A percentile compares a stretch with the other conserved stretches of the same genome.
phyloP scores from a whole-genome alignment of 2,329 filamentous ascomycete genomes.

The Colletotrichum lentis region DNA sequence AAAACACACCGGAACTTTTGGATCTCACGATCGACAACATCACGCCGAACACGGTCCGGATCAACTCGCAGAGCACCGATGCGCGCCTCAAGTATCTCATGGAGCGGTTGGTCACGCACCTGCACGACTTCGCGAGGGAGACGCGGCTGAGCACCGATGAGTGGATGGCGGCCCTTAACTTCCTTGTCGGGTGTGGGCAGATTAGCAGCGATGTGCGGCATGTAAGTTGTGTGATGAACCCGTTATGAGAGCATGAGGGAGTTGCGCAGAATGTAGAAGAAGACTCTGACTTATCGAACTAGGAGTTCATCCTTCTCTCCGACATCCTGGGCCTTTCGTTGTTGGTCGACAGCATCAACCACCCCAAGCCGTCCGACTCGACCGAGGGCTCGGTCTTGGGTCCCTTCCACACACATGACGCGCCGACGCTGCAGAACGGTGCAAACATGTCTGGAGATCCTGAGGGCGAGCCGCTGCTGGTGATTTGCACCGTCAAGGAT shows the following conservation, averaged over 20 bases:
- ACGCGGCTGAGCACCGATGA: conserved; percentile 75
- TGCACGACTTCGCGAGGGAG: conserved; percentile 80
- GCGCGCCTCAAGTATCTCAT: conserved; percentile 72
- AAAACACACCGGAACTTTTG: conserved; percentile 60
- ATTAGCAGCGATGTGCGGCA: conserved; percentile 74
- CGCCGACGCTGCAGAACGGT: conserved; percentile 61
- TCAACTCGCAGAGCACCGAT: conserved; percentile 73
- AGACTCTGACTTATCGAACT: background rate
- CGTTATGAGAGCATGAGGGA: background rate
- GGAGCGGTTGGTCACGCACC: conserved; percentile 73
- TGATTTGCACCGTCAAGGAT: conserved; percentile 72
- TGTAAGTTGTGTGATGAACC: conserved; percentile 48
- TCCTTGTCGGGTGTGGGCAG: conserved; percentile 73
- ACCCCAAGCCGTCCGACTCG: conserved; percentile 72
- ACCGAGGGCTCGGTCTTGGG: conserved; percentile 83
- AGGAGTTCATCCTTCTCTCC: conserved; percentile 80
- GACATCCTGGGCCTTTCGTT: conserved; percentile 78
- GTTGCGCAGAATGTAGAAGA: background rate
- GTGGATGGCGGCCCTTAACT: conserved; percentile 76
- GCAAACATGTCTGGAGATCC: conserved; percentile 69
- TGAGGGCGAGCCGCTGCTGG: conserved; percentile 71
- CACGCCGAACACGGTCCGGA: conserved; percentile 73
- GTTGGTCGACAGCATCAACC: conserved; percentile 78
- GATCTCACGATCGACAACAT: conserved; percentile 79
- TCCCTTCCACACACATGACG: conserved; percentile 81